Evolutionary conservation across 768 basidiomycete species (phyloP).

Genomic region (Boletus vinaceobasis): DNA sequence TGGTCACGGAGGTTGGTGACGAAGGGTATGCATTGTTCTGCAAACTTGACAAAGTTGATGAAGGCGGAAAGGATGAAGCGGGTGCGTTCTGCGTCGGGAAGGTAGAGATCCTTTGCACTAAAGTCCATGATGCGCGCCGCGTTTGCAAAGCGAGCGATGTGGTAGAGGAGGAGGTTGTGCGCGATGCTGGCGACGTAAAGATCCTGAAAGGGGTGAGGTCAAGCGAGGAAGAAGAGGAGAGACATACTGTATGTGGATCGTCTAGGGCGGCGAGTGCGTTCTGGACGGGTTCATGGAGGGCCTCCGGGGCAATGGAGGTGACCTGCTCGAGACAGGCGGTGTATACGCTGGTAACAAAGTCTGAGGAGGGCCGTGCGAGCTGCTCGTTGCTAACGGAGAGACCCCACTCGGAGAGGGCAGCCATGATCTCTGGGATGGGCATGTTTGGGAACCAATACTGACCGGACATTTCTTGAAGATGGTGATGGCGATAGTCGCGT

Average conservation of each 20-base stretch:
- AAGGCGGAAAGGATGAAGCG: slow-evolving; percentile 77
- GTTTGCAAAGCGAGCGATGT: slow-evolving; percentile 70
- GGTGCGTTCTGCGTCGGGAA: slow-evolving; percentile 73
- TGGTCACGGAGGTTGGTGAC: slow-evolving; percentile 59
- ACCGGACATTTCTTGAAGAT: slow-evolving; percentile 22
- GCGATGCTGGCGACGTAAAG: slow-evolving; percentile 57
- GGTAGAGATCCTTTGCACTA: slow-evolving; percentile 65
- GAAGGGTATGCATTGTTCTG: slow-evolving; percentile 66
- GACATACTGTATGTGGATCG: slow-evolving; percentile 52
- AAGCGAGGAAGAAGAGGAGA: not conserved
- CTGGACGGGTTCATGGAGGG: slow-evolving; percentile 57
- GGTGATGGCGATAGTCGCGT: not conserved
- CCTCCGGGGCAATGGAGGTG: slow-evolving; percentile 56
- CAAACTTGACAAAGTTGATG: slow-evolving; percentile 92
- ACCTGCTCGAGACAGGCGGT: slow-evolving; percentile 70
- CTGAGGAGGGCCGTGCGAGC: slow-evolving; percentile 60
- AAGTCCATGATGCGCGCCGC: slow-evolving; percentile 78
- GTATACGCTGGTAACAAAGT: slow-evolving; percentile 71
- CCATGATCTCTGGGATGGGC: slow-evolving; percentile 59
- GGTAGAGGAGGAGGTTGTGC: slow-evolving; percentile 64
- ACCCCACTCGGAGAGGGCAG: slow-evolving; percentile 65
- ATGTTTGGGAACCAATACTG: slow-evolving; percentile 66
- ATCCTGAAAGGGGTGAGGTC: slow-evolving; percentile 44
- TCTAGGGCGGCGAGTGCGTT: slow-evolving; percentile 49
- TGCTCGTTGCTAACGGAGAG: slow-evolving; percentile 65